These are phyloP conservation scores for Forsythia viridissima DNA, from an alignment of 257 asterid species.

Conservation along the genomic window DNA sequence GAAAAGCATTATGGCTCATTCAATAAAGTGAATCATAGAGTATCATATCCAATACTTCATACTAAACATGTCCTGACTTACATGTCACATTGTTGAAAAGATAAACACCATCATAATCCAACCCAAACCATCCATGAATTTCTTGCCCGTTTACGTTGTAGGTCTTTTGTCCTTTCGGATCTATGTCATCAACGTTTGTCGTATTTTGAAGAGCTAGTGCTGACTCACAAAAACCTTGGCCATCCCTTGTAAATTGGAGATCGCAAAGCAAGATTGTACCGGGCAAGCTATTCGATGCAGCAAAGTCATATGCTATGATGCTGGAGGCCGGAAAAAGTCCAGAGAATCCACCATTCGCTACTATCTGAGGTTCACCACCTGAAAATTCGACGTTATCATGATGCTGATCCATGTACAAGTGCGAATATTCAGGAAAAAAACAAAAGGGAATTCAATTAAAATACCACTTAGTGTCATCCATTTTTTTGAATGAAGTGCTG, in stretches of 20 bases:
- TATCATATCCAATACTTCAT: neutral
- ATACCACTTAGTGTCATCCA: slow-evolving; percentile 83
- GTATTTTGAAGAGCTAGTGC: slow-evolving; percentile 59
- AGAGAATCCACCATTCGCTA: slow-evolving; percentile 66
- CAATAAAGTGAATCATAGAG: neutral
- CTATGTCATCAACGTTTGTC: slow-evolving; percentile 45
- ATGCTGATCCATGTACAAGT: neutral
- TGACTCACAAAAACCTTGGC: slow-evolving; percentile 52
- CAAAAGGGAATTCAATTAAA: neutral
- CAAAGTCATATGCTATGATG: slow-evolving; percentile 39
- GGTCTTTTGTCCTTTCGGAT: slow-evolving; percentile 51
- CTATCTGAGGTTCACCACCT: slow-evolving; percentile 57
- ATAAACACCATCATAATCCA: slow-evolving; percentile 48
- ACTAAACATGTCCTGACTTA: slow-evolving; percentile 29
- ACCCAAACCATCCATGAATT: slow-evolving; percentile 64
- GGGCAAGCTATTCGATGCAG: slow-evolving; percentile 39
- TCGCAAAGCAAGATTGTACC: slow-evolving; percentile 73
- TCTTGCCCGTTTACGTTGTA: slow-evolving; percentile 59
- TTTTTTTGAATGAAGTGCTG: slow-evolving; percentile 40
- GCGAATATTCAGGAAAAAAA: neutral
- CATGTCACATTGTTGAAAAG: slow-evolving; percentile 48
- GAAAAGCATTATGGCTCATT: neutral
- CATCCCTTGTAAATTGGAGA: slow-evolving; percentile 71
- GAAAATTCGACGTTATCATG: neutral
- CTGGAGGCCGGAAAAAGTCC: slow-evolving; percentile 76